Base-by-base conservation (phyloP, 2,329 filamentous ascomycete species). In the Talaromyces funiculosus region DNA sequence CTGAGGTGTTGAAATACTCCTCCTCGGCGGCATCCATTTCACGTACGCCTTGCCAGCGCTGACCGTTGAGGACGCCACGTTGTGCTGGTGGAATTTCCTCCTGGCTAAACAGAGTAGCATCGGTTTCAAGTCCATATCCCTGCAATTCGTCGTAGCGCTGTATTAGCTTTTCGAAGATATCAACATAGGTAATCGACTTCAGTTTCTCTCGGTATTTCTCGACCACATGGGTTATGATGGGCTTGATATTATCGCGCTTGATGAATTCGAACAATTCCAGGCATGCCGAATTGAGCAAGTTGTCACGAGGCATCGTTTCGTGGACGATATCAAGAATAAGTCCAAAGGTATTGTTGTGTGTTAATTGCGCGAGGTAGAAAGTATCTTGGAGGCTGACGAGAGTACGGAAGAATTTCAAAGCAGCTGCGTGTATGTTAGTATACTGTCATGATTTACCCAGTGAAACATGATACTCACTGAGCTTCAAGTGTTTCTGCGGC, bases 251-350 rank as follows among this genome's bases (percentile, higher is more conserved):
- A 68, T 95, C 90, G 70, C 87, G 86, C 71, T 88, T 91, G 68
- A 97, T 90, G 69, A 88, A 92, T 69, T 96, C 92, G 65, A 99
- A 97, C 45, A 99, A 84, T 70, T 99, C 94, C 9, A 97, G 81
- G 67, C 91, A 96, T 8, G 92, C 93, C 0, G 93, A 97, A 73
- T 94, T 95, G 33, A 97, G 82, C 3, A 99, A 81, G 67, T 97
- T 97, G 73, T 99, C 93, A 43, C 92, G 86, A 0, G 92, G 90
- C 84, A 97, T 89, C 0, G 91, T 94, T 65, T 90, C 85, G 59
- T 89, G 84, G 35, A 97, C 83, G 38, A 97, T 87, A 66, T 94
- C 86, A 14, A 99, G 80, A 35, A 97, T 90, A 0, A 92, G 89
- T 42, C 89, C 90, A 62, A 97, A 86, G 0, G 94, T 85, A 62